Evolutionary conservation across 176 grass and related monocot species (phyloP), one percentile per base, ranked within the genome.

Genomic region (Elaeis guineensis): DNA sequence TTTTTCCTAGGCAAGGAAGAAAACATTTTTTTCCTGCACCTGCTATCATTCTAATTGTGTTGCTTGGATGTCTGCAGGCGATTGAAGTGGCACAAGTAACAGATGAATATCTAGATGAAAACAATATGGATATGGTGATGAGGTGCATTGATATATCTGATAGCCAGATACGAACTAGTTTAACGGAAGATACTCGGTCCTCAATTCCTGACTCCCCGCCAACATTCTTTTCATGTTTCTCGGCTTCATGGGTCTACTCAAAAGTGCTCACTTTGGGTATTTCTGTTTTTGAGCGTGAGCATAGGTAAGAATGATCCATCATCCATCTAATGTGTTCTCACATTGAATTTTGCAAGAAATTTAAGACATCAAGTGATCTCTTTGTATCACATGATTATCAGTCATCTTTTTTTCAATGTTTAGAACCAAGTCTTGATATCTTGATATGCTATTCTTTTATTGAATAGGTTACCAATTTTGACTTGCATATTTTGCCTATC

Each of bases 41-140:
- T 5, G 3, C 50, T 74, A 68, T 17, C 61, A 58, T 58, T 3
- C 25, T 71, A 9, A 63, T 26, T 11, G 6, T 19, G n/a, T 16
- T 60, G 11, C n/a, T 17, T 39, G 2, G 2, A 25, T 51, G 21
- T 16, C 14, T 17, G 67, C 69, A 97, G 92, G 92, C 92, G 71
- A 91, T 97, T 70, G 80, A 81, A 82, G 75, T 97, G 67, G 92
- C 81, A 29, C 92, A 97, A 66, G 61, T 83, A 60, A 82, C 91
- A 78, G 92, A 97, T 64, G 83, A 88, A 83, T 88, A 80, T 65
- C 72, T 96, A 69, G 92, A 90, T 63, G 61, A 78, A 64, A 74
- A 82, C 53, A 72, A 85, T 57, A 84, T 85, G 75, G 77, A 82
- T 65, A 57, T 88, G 29, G 80, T 96, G 75, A 76, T 67, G 71